A percentile compares a stretch with the other conserved stretches of the same genome.
Evolutionary conservation across 2,329 filamentous ascomycete species (phyloP).

Genomic region (Cadophora malorum): DNA sequence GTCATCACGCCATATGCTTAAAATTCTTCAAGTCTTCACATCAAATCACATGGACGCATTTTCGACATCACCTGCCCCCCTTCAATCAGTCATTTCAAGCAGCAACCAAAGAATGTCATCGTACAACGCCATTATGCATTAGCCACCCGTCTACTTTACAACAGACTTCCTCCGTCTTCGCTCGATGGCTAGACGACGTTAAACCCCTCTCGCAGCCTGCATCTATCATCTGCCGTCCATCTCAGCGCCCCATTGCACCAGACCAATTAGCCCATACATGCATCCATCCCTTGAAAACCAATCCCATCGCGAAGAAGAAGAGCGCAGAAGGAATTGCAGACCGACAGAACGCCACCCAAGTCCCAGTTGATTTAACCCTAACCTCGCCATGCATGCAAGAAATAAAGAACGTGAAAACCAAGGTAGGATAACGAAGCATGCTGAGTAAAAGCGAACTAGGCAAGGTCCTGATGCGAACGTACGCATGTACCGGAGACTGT

Average conservation of each 20-base stretch:
- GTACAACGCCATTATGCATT: constrained; percentile 1
- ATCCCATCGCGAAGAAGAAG: neutral
- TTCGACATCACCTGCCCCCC: neutral
- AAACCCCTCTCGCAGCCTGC: too few relatives aligned
- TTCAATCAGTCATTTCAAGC: neutral
- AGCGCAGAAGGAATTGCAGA: neutral
- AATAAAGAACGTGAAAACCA: neutral
- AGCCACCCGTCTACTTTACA: constrained; percentile 3
- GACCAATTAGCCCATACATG: neutral
- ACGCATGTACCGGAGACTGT: neutral
- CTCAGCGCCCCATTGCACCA: constrained; percentile 15
- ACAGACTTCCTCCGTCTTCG: neutral
- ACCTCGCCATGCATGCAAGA: constrained; percentile 17
- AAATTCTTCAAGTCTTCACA: neutral
- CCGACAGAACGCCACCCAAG: constrained; percentile 4
- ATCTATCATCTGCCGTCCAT: neutral
- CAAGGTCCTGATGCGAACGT: neutral
- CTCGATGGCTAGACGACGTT: too few relatives aligned
- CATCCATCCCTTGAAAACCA: neutral
- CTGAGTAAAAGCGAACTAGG: neutral
- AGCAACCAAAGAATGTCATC: neutral
- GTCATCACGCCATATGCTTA: neutral
- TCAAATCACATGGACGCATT: neutral
- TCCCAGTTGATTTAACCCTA: neutral
- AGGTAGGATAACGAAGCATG: too few relatives aligned